Percentiles rank a stretch among this genome's conserved stretches.
Conservation (phyloP, 371 early-diverging fungal genomes). For the Apophysomyces trapeziformis region DNA sequence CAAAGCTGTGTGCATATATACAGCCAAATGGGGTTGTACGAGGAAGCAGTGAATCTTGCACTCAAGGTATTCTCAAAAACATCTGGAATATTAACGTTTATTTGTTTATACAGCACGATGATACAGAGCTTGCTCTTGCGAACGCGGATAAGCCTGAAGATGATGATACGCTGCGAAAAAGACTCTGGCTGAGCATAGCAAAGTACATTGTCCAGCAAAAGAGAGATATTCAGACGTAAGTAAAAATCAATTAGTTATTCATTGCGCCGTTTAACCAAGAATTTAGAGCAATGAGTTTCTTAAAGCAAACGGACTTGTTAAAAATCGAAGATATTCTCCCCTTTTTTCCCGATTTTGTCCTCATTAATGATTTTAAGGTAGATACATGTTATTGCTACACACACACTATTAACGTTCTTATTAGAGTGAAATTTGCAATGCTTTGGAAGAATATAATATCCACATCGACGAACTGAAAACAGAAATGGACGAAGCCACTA, state of each 20-base stretch:
- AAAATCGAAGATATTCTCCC: constrained; percentile 94
- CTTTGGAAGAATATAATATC: constrained; percentile 80
- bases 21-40: constrained; percentile 80
- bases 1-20: constrained; percentile 87
- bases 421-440: constrained; percentile 74
- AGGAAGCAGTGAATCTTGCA: constrained; percentile 88
- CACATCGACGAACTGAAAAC: constrained; percentile 73
- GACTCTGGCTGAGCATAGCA: constrained; percentile 90
- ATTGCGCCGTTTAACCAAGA: not conserved
- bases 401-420: constrained; percentile 36
- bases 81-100: not conserved
- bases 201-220: constrained; percentile 80
- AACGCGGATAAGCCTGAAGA: constrained; percentile 84
- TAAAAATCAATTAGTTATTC: not conserved
- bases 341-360: constrained; percentile 91
- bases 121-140: constrained; percentile 82
- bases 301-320: constrained; percentile 77
- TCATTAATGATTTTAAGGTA: constrained; percentile 92
- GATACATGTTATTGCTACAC: not conserved
- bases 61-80: constrained; percentile 57
- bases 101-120: constrained; percentile 56
- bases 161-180: constrained; percentile 74
- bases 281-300: constrained; percentile 78
- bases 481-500: constrained; percentile 88
- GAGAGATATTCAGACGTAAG: constrained; percentile 75